Base-by-base conservation (phyloP, 805 yeast species). In the Nematodospora valgi region DNA sequence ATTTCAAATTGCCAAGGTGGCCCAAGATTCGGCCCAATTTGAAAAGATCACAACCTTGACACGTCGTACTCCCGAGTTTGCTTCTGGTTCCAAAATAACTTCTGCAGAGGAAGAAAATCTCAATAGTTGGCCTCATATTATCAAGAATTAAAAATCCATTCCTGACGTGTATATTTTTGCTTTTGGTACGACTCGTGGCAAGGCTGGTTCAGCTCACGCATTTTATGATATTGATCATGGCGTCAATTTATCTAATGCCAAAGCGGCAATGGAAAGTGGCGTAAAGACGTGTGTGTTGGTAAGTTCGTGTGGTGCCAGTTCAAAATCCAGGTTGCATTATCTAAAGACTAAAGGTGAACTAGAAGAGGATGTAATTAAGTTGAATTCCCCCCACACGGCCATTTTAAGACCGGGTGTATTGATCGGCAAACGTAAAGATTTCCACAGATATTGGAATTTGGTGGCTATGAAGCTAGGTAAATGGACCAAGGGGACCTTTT, bases 331-430 rank as follows among this genome's bases (percentile, higher is more conserved):
- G n/a, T 65, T 85, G 27, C 71, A 80, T 5, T 88, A 87, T 49
- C 35, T 75, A 29, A 69, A 68, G 46, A 70, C 82, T 57, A 88
- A 88, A 55, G 96, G 95, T 20, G 74, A 79, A 32, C 64, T 84
- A 32, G 96, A 88, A 52, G 72, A 78, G 28, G 86, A 78, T 32
- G 62, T 88, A 8, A 58, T 68, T 27, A 78, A 64, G 0, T 63
- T 87, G 39, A 72, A 68, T 18, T 88, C 86, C 56, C 80, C 78
- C n/a, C 68, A 77, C 35, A 78, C 88, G 1, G 74, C 86, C 34
- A 81, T 88, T 41, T 56, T 88, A 37, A 72, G 86, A 49, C 96
- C 96, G 0, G 96, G 96, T 8, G 54, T 68, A 0, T 61, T 87
- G 23, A 48, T 85, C 5, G 95, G 95, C 4, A 72, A 74, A 19